Conservation (phyloP, 164 flowering plant species). For the Chloranthus sessilifolius region DNA sequence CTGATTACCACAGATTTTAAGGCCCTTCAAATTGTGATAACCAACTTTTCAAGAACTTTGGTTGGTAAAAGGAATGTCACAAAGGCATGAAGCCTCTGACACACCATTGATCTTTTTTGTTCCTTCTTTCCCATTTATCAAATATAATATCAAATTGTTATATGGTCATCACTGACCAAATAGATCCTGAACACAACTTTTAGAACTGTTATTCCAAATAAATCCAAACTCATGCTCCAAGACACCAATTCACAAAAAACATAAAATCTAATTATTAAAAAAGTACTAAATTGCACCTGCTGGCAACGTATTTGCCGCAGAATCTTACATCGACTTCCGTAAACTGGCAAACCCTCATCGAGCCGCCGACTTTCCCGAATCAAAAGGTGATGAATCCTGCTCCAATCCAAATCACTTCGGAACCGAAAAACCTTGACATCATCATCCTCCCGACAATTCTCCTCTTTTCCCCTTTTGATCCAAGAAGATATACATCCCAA, state of each 20-base stretch:
- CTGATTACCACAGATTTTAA: no score
- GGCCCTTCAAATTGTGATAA: no score
- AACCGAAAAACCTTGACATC: constrained; percentile 25
- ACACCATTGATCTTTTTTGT: no score
- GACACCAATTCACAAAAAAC: not conserved
- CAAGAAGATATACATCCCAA: constrained; percentile 38
- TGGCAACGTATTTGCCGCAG: constrained; percentile 32
- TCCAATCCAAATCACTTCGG: constrained; percentile 36
- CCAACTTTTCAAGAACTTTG: no score
- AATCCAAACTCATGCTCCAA: not conserved
- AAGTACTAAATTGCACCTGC: constrained; percentile 42
- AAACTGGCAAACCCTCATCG: constrained; percentile 69
- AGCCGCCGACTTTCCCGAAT: constrained; percentile 62
- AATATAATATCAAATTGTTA: no score
- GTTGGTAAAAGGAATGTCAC: no score
- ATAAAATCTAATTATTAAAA: not conserved
- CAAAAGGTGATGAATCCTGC: constrained; percentile 36
- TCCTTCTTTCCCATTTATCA: no score
- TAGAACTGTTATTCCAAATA: not conserved
- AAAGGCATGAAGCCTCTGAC: no score
- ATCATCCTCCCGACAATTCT: constrained; percentile 1
- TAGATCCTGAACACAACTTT: no score
- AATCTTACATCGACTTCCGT: constrained; percentile 41
- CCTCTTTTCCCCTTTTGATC: constrained; percentile 25
- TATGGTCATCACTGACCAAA: no score